A percentile compares a stretch with the other conserved stretches of the same genome.
Evolutionary conservation across 495 filamentous ascomycete genomes (phyloP).

Genomic region (Xylaria palmicola): DNA sequence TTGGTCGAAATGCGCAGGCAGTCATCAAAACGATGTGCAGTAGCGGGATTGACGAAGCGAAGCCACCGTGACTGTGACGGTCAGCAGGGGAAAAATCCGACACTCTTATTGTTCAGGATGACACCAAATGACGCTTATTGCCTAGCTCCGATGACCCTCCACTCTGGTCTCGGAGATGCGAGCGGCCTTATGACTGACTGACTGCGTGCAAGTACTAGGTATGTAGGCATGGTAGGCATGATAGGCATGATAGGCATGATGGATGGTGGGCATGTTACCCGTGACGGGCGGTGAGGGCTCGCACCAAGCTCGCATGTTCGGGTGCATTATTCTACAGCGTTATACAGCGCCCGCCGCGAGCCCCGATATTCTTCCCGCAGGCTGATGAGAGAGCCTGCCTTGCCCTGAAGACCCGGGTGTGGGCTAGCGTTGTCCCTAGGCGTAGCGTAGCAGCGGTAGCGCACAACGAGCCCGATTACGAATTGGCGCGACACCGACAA

Average conservation of each 20-base stretch:
- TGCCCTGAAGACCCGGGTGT: no score
- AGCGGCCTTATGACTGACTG: constrained; percentile 29
- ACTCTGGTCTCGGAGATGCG: constrained; percentile 11
- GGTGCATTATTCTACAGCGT: constrained; percentile 11
- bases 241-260: no score
- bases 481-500: constrained; percentile 4
- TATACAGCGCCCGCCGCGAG: constrained; percentile 11
- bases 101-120: constrained; percentile 17
- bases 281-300: constrained; percentile 14
- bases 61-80: constrained; percentile 19
- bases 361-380: constrained; percentile 2
- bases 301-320: constrained; percentile 13
- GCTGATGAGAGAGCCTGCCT: background rate
- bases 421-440: no score
- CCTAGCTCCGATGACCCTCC: constrained; percentile 30
- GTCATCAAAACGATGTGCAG: constrained; percentile 15
- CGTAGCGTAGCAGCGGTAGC: background rate
- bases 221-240: constrained; percentile 27
- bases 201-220: no score
- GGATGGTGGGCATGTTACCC: no score
- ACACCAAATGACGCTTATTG: constrained; percentile 6
- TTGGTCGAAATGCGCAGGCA: constrained; percentile 10
- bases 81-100: constrained; percentile 17
- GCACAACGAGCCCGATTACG: constrained; percentile 9
- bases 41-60: constrained; percentile 10